These are phyloP conservation scores for Astrocystis sublimbata DNA, from an alignment of 495 filamentous ascomycete species.

Conservation along the genomic window DNA sequence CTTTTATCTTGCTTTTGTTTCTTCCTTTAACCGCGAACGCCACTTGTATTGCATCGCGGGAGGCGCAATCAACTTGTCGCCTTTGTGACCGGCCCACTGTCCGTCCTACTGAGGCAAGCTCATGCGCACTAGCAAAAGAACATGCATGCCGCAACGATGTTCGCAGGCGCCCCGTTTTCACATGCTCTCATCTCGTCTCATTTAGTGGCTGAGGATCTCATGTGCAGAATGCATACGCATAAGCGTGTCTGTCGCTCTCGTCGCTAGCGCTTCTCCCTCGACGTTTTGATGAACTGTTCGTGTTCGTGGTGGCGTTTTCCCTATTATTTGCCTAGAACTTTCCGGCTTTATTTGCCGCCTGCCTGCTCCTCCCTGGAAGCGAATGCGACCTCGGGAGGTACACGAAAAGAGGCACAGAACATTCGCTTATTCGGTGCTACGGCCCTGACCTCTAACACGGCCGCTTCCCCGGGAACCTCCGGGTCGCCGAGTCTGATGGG, in stretches of 20 bases:
- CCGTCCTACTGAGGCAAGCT: neutral
- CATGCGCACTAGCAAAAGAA: neutral
- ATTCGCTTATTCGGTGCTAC: constrained; percentile 93
- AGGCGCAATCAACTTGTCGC: neutral
- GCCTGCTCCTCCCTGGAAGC: constrained; percentile 36
- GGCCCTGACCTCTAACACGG: constrained; percentile 76
- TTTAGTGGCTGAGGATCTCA: neutral
- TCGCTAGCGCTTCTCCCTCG: too few species aligned
- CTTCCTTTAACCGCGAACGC: neutral
- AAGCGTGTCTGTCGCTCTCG: neutral
- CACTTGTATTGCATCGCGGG: neutral
- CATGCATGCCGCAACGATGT: neutral
- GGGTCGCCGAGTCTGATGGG: constrained; percentile 60
- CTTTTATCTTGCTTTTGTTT: neutral
- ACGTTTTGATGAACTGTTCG: too few species aligned
- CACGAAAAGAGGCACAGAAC: constrained; percentile 90
- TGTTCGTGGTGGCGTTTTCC: neutral
- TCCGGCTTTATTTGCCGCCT: neutral
- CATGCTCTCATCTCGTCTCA: neutral
- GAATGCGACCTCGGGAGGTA: constrained; percentile 84
- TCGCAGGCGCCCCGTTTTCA: neutral
- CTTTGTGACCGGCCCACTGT: neutral
- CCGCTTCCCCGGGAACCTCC: constrained; percentile 57
- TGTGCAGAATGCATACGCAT: neutral
- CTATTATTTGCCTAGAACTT: neutral